Conservation (phyloP, 2,329 filamentous ascomycete species). For the Samsoniella hepiali region DNA sequence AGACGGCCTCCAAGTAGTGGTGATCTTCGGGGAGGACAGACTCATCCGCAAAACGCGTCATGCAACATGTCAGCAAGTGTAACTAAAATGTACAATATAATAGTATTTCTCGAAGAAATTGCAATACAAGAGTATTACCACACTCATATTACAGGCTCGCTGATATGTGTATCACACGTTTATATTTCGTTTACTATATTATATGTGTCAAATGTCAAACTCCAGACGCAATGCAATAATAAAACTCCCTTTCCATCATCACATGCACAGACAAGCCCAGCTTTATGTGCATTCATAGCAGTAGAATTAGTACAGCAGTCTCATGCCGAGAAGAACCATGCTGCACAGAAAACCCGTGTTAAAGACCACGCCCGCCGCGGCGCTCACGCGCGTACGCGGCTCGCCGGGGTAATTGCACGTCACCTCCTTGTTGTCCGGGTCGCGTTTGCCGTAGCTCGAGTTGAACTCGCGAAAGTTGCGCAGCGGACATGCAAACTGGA, state of each 20-base stretch:
- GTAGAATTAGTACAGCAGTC: neutral
- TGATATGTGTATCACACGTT: neutral
- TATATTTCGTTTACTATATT: neutral
- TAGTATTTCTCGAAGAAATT: neutral
- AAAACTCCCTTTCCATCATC: neutral
- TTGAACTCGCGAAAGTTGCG: constrained; percentile 33
- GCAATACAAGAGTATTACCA: neutral
- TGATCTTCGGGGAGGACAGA: too few species aligned
- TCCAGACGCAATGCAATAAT: constrained; percentile 10
- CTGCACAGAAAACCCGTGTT: neutral
- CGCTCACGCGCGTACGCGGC: constrained; percentile 28
- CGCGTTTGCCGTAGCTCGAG: constrained; percentile 34
- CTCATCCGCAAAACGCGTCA: neutral
- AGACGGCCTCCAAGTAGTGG: neutral
- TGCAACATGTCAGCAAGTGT: neutral
- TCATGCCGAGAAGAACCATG: neutral
- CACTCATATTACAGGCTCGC: neutral
- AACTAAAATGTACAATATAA: neutral
- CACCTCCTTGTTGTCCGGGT: constrained; percentile 25
- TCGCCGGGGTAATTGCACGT: constrained; percentile 40
- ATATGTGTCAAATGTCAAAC: neutral
- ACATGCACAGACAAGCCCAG: constrained; percentile 1
- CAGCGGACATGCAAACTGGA: constrained; percentile 74
- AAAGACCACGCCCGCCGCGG: neutral
- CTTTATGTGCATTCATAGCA: neutral